Percentiles rank a stretch among this genome's conserved stretches.
Evolutionary conservation across 257 asterid genomes (phyloP).

Genomic region (Rehmannia glutinosa): DNA sequence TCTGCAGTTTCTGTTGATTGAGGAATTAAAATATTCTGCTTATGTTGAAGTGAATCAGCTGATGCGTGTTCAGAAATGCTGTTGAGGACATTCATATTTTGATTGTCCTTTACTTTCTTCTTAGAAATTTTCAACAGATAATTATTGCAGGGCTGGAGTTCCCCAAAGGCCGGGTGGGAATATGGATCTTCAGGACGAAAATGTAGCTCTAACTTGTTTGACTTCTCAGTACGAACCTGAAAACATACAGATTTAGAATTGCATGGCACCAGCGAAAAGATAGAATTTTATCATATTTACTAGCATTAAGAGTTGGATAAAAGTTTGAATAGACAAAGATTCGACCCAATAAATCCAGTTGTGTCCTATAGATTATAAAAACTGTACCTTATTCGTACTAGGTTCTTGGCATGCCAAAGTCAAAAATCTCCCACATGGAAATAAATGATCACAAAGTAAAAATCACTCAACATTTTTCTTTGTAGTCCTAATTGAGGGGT

Average conservation of each 20-base stretch:
- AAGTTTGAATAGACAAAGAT: background rate
- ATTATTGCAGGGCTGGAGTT: constrained; percentile 51
- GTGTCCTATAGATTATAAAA: too few species aligned
- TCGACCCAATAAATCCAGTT: background rate
- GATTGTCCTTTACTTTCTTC: constrained; percentile 33
- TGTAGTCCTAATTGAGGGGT: too few species aligned
- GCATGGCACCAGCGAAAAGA: background rate
- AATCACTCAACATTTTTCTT: background rate
- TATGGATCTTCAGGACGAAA: constrained; percentile 98
- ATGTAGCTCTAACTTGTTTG: constrained; percentile 69
- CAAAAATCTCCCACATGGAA: background rate
- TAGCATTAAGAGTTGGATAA: background rate
- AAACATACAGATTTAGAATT: constrained; percentile 16
- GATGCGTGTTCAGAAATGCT: constrained; percentile 21
- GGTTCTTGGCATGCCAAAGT: background rate
- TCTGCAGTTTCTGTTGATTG: constrained; percentile 25
- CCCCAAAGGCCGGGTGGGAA: constrained; percentile 85
- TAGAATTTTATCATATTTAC: background rate
- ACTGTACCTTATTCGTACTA: too few species aligned
- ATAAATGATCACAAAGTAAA: background rate
- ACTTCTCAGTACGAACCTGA: constrained; percentile 57
- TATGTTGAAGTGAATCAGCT: constrained; percentile 22
- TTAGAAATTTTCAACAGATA: constrained; percentile 65
- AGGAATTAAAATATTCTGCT: constrained; percentile 26
- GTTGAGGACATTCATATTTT: constrained; percentile 19